A percentile compares a stretch with the other conserved stretches of the same genome.
Evolutionary conservation across 2,329 filamentous ascomycete species (phyloP).

Genomic region (Diaporthe aspalathi): DNA sequence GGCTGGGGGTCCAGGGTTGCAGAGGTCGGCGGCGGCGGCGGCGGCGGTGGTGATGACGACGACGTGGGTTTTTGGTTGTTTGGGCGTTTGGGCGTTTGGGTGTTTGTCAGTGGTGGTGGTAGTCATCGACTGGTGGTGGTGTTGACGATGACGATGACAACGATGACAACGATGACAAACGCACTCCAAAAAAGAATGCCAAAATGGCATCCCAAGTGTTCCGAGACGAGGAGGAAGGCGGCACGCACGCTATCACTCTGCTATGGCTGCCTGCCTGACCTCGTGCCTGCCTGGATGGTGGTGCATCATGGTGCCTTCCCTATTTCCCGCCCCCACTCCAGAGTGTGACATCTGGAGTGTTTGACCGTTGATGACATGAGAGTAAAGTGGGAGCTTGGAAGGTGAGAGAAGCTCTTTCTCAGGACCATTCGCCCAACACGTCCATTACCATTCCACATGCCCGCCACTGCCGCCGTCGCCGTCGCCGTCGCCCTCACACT

Average conservation of each 20-base stretch:
- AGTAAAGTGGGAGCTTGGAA: conserved; percentile 1
- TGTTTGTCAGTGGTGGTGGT: neutral
- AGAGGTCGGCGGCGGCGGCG: conserved; percentile 5
- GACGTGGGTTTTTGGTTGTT: no score
- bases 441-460: neutral
- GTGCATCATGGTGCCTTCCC: neutral
- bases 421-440: neutral
- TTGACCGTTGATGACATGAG: conserved; percentile 18
- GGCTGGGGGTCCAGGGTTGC: conserved; percentile 8
- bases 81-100: no score
- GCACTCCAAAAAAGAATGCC: no score
- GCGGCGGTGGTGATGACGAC: conserved; percentile 1
- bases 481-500: neutral
- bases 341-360: neutral
- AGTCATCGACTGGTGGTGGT: neutral
- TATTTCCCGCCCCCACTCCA: neutral
- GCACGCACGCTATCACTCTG: conserved; percentile 4
- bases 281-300: neutral
- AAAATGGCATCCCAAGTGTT: conserved; percentile 6
- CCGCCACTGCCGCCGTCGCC: neutral
- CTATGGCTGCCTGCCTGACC: conserved; percentile 5
- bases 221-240: neutral
- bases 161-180: conserved; percentile 21
- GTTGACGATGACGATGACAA: neutral
- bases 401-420: conserved; percentile 13